A percentile compares a stretch with the other conserved stretches of the same genome.
phyloP scores from a whole-genome alignment of 2,329 filamentous ascomycete genomes.

The Podosphaera aphanis region DNA sequence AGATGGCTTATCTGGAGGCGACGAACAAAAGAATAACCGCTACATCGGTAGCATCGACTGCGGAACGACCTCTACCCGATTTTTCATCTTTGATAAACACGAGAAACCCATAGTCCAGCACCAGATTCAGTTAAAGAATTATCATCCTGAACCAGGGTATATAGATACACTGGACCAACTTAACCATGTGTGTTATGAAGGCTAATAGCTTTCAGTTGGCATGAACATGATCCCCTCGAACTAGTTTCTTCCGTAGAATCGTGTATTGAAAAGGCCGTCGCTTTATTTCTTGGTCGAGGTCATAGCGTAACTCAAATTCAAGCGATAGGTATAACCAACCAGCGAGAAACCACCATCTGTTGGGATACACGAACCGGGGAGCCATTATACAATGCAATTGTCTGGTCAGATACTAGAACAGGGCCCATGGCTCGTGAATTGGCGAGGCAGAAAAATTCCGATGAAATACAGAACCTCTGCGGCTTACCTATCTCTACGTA shows the following conservation, averaged over 20 bases:
- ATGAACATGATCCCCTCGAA: conserved; percentile 62
- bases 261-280: conserved; percentile 53
- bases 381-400: conserved; percentile 58
- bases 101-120: conserved; percentile 62
- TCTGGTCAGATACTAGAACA: conserved; percentile 67
- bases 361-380: conserved; percentile 61
- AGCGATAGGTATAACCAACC: conserved; percentile 55
- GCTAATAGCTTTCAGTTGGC: conserved; percentile 35
- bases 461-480: conserved; percentile 42
- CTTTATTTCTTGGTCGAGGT: conserved; percentile 42
- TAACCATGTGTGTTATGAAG: not conserved
- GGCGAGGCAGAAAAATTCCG: conserved; percentile 40
- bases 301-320: conserved; percentile 45
- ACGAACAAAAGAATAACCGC: conserved; percentile 12
- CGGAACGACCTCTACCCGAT: conserved; percentile 71
- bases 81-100: conserved; percentile 66
- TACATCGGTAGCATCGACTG: conserved; percentile 81
- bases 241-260: conserved; percentile 46
- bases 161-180: conserved; percentile 19
- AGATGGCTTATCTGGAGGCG: not conserved
- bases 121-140: conserved; percentile 68
- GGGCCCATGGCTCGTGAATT: conserved; percentile 48
- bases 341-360: conserved; percentile 59
- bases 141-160: conserved; percentile 67
- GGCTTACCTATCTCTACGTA: conserved; percentile 66